Conservation (phyloP, 176 grass and related monocot species). For the maize (Zea mays) region Zm-B73-REFERENCE-NAM-5.0 NC_050100.1:151542501-151543000, state of each 20-base stretch:
- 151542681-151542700: constrained; percentile 89
- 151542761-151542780: constrained; percentile 26
- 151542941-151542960: constrained; percentile 80
- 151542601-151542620: constrained; percentile 87
- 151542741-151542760: constrained; percentile 88
- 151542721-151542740: constrained; percentile 90
- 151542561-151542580: not conserved
- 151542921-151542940: constrained; percentile 61
- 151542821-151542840: not conserved
- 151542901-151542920: constrained; percentile 22
- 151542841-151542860: not conserved
- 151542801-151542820: not conserved
- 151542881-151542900: constrained; percentile 3
- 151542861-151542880: constrained; percentile 8
- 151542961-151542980: constrained; percentile 71
- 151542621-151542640: constrained; percentile 62
- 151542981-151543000: constrained; percentile 83
- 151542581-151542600: constrained; percentile 35
- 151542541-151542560: not conserved
- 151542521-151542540: not conserved
- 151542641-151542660: constrained; percentile 66
- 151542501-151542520: not conserved
- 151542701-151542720: constrained; percentile 84
- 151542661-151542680: constrained; percentile 71
- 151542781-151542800: constrained; percentile 7